phyloP scores from a whole-genome alignment of 768 basidiomycete genomes.

The Tricholomella constricta region DNA sequence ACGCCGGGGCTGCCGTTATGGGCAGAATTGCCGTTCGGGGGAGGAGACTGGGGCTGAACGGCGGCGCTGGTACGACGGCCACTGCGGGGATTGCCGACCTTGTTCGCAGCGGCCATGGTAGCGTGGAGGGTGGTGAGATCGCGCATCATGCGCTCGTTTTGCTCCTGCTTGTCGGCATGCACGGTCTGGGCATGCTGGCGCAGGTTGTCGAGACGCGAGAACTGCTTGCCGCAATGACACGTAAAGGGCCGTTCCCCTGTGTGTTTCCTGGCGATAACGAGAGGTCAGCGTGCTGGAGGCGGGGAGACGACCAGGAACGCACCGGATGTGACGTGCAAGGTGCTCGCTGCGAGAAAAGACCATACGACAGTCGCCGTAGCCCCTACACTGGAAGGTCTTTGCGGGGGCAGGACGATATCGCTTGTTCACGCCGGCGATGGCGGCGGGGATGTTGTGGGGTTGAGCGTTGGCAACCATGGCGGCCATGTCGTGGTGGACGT shows the following conservation, averaged over 20 bases:
- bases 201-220: slow-evolving; percentile 94
- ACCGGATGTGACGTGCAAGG: slow-evolving; percentile 94
- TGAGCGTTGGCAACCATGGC: slow-evolving; percentile 24
- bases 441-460: slow-evolving; percentile 23
- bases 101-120: slow-evolving; percentile 66
- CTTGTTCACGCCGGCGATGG: slow-evolving; percentile 40
- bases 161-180: slow-evolving; percentile 89
- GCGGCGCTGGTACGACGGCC: slow-evolving; percentile 6
- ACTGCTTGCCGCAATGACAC: slow-evolving; percentile 95
- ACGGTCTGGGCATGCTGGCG: slow-evolving; percentile 97
- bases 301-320: slow-evolving; percentile 28
- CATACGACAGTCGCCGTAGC: slow-evolving; percentile 95
- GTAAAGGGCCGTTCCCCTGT: slow-evolving; percentile 96
- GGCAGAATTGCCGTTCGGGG: neutral
- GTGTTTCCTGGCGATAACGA: slow-evolving; percentile 72
- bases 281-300: slow-evolving; percentile 4
- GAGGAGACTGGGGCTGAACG: neutral
- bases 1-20: slow-evolving; percentile 15
- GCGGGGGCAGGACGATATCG: slow-evolving; percentile 83
- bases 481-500: slow-evolving; percentile 23
- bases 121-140: slow-evolving; percentile 84
- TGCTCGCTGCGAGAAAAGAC: slow-evolving; percentile 96
- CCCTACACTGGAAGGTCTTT: slow-evolving; percentile 94
- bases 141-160: slow-evolving; percentile 91
- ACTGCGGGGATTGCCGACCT: slow-evolving; percentile 28